Evolutionary conservation across 495 filamentous ascomycete species (phyloP).

Genomic region (Penicillium ochrochloron): DNA sequence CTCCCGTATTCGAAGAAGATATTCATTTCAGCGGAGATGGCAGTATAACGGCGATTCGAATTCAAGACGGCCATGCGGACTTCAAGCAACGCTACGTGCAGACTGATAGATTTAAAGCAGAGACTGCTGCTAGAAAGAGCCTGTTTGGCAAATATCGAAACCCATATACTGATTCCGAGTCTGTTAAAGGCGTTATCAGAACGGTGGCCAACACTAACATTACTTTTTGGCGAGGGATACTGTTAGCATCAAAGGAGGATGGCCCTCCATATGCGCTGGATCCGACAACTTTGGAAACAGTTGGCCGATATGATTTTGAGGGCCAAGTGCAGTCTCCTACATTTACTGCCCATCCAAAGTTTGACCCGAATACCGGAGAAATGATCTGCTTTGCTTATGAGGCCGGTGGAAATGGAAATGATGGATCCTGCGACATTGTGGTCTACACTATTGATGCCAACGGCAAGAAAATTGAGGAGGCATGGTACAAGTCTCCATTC

Average conservation of each 20-base stretch:
- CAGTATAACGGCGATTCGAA: constrained; percentile 55
- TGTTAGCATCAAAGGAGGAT: constrained; percentile 60
- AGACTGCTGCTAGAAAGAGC: constrained; percentile 41
- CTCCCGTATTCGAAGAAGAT: constrained; percentile 21
- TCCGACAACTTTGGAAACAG: constrained; percentile 57
- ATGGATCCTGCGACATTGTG: constrained; percentile 50
- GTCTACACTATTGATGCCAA: constrained; percentile 50
- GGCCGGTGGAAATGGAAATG: constrained; percentile 34
- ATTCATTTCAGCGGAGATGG: constrained; percentile 33
- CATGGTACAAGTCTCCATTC: constrained; percentile 56
- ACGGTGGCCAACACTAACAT: constrained; percentile 60
- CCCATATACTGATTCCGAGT: constrained; percentile 49
- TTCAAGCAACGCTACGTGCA: constrained; percentile 57
- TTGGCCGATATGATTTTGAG: constrained; percentile 58
- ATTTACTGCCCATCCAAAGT: constrained; percentile 64
- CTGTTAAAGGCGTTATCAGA: constrained; percentile 51
- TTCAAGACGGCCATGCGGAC: constrained; percentile 52
- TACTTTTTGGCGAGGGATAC: constrained; percentile 52
- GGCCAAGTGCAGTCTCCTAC: constrained; percentile 57
- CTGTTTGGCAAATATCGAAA: constrained; percentile 58
- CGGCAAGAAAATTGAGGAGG: constrained; percentile 50
- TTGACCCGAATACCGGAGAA: constrained; percentile 62
- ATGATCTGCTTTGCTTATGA: constrained; percentile 60
- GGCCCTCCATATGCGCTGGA: constrained; percentile 59
- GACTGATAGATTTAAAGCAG: constrained; percentile 51